Base-by-base conservation (phyloP, 345 rosid genomes). In the Jatropha curcas region DNA sequence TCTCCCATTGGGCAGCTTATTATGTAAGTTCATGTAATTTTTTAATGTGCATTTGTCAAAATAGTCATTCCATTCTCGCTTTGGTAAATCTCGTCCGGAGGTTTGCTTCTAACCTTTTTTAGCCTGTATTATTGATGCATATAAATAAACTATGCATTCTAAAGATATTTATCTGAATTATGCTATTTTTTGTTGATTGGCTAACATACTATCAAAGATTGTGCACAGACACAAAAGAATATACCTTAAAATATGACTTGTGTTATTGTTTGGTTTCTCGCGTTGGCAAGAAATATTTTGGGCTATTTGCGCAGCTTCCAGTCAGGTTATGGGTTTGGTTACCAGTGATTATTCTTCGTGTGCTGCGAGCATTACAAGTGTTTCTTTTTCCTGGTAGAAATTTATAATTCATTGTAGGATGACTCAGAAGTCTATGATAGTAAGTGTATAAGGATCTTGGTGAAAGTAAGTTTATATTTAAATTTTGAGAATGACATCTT, bases 1-100 rank as follows among this genome's bases (percentile, higher is more conserved):
- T 88, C 69, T 84, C 97, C 81, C 98, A 90, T 71, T 95, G 98
- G 98, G 99, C 98, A 30, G 96, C 98, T 66, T 92, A 92, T 83
- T 89, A 95, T 84, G 97, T 95, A 82, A 84, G 97, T 71, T 69
- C 37, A 65, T 27, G 33, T 27, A 60, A 7, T 22, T 3, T 39
- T 1, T 39, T 35, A 25, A 3, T 55, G 8, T 22, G 30, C 5
- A 74, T 67, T 57, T 71, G 51, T 56, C 53, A 34, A 35, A 60
- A 7, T 57, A 22, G 28, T 65, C 60, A 16, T 41, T 7, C 62
- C 63, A 22, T 53, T 70, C 41, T 62, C 43, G 8, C 46, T 66
- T 46, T 37, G 13, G 34, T 53, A 19, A 19, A 2, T 27, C 62
- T 61, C 28, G 5, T 63, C 22, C 51, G 20, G 67, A 50, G 28